Evolutionary conservation across 192 early-diverging fungal species (phyloP).

Genomic region (Linnemannia exigua): DNA sequence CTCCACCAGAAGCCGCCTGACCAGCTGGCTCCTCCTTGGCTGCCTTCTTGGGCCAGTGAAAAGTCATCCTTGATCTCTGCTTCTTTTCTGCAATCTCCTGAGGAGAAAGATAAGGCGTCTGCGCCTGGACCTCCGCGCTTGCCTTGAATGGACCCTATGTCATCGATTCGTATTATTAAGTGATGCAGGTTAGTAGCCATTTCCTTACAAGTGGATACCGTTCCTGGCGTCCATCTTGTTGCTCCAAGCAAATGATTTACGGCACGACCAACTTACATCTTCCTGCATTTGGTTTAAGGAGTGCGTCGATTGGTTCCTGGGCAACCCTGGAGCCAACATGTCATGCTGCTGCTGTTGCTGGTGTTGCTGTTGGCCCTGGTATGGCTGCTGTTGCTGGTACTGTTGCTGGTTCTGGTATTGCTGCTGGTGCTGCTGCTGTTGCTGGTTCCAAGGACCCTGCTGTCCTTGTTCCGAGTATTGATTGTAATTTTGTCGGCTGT

Average conservation of each 20-base stretch:
- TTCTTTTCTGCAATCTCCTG: slow-evolving; percentile 52
- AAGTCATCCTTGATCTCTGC: slow-evolving; percentile 52
- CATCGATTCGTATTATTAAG: background rate
- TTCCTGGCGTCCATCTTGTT: too few relatives aligned
- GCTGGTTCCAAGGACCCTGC: slow-evolving; percentile 8
- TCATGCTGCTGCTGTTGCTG: slow-evolving; percentile 28
- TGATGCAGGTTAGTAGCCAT: background rate
- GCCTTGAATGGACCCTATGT: slow-evolving; percentile 8
- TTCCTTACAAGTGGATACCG: too few relatives aligned
- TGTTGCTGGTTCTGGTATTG: slow-evolving; percentile 24
- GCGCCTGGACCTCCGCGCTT: slow-evolving; percentile 7
- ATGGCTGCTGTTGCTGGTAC: slow-evolving; percentile 21
- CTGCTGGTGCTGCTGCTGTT: slow-evolving; percentile 22
- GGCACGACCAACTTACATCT: slow-evolving; percentile 18
- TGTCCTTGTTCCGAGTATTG: slow-evolving; percentile 24
- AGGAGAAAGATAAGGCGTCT: slow-evolving; percentile 19
- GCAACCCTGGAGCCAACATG: slow-evolving; percentile 1
- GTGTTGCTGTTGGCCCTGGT: slow-evolving; percentile 22
- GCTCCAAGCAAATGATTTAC: too few relatives aligned
- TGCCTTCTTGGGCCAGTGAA: slow-evolving; percentile 54
- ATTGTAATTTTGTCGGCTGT: slow-evolving; percentile 23
- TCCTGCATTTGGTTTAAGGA: slow-evolving; percentile 39
- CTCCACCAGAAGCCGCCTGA: background rate
- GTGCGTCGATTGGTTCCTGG: slow-evolving; percentile 39
- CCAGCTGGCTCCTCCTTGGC: slow-evolving; percentile 30